A percentile compares a stretch with the other conserved stretches of the same genome.
Conservation (phyloP, 148 eudicot genomes). For the Salicornia ramosissima region DNA sequence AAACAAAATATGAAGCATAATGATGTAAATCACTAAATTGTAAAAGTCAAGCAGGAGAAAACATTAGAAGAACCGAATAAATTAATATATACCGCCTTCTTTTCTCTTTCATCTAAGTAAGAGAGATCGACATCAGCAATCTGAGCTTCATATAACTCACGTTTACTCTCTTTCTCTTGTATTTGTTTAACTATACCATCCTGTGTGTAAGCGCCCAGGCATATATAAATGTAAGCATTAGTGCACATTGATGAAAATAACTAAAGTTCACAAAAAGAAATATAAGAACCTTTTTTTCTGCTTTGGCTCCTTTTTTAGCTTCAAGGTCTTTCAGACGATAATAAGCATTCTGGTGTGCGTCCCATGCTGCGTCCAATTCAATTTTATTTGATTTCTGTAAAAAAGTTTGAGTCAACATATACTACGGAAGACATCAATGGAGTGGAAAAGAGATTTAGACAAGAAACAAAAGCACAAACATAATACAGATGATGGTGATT, state of each 20-base stretch:
- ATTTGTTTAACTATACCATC: slow-evolving; percentile 38
- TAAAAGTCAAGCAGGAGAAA: not conserved
- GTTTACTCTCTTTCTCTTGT: slow-evolving; percentile 51
- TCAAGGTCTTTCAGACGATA: slow-evolving; percentile 53
- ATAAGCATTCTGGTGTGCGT: slow-evolving; percentile 43
- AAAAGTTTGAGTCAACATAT: not conserved
- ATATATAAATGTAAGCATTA: not conserved
- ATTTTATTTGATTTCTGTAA: slow-evolving; percentile 46
- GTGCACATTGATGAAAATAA: slow-evolving; percentile 8
- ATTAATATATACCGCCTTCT: slow-evolving; percentile 40
- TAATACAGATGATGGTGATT: not conserved
- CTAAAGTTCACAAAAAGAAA: not conserved
- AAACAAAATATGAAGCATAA: slow-evolving; percentile 9
- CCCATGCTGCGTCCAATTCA: slow-evolving; percentile 46
- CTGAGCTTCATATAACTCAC: slow-evolving; percentile 47
- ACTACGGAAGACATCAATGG: not conserved
- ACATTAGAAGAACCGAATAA: slow-evolving; percentile 2
- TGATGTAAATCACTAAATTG: not conserved
- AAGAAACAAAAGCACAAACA: not conserved
- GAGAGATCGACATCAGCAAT: slow-evolving; percentile 46
- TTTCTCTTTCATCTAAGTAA: slow-evolving; percentile 65
- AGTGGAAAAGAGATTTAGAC: not conserved
- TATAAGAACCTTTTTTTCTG: slow-evolving; percentile 48
- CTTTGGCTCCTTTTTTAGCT: slow-evolving; percentile 57
- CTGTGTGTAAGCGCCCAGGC: slow-evolving; percentile 34